Base-by-base conservation (phyloP, 345 rosid species). In the Iberis pinnata region DNA sequence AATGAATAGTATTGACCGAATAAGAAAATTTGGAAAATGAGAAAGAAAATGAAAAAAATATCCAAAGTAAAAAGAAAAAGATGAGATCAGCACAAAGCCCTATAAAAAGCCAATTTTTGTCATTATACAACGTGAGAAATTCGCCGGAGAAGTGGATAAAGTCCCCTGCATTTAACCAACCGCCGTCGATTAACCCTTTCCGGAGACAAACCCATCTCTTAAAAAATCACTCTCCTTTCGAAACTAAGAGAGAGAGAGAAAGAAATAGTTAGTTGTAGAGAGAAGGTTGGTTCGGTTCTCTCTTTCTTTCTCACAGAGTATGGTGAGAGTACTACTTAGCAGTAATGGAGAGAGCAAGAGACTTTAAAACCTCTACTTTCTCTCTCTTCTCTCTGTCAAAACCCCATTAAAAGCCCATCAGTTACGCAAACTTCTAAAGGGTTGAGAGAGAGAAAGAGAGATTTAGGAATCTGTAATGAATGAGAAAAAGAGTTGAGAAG, bases 261-360 rank as follows among this genome's bases (percentile, higher is more conserved):
- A 31, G 29, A 39, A 31, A 29, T 49, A 63, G 68, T 60, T 46
- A 60, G 71, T 67, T 67, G 71, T 29, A 40, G 26, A 52, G 51
- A 58, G 35, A 59, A 59, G 54, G 50, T 67, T 67, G 51, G 71
- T 60, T 67, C 71, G 61, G 15, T 31, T 25, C 33, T 57, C 46
- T 22, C 56, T 48, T 43, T 44, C 61, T 55, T n/a, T n/a, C n/a
- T 35, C 9, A 12, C 44, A 31, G 45, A 60, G 66, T 67, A 67
- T 67, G 71, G 61, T 67, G 66, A 67, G 67, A 67, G 62, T 67
- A 67, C 20, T 60, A 40, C 27, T 60, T 53, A 40, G 62, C 67
- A 67, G 71, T 67, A 60, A 67, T 67, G 71, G 65, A 53, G 48
- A 58, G 70, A 66, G 49, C 59, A 51, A 44, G 54, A 53, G 51